Conservation (phyloP, 176 grass and related monocot genomes). For the Eleusine coracana region DNA sequence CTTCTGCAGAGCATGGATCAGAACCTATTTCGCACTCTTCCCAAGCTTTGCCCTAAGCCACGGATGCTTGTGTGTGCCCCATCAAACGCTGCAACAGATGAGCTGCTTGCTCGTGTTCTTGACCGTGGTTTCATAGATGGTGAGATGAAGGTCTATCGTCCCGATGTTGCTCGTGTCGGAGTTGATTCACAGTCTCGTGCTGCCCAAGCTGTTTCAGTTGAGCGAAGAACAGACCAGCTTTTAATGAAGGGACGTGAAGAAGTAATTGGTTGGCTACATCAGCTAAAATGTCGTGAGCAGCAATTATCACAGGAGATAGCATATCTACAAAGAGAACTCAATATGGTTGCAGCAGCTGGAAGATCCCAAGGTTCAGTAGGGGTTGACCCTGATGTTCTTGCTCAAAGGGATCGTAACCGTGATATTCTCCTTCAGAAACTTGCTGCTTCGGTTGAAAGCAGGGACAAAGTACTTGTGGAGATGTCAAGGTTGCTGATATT, state of each 20-base stretch:
- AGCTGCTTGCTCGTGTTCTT: slow-evolving; percentile 91
- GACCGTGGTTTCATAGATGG: slow-evolving; percentile 99
- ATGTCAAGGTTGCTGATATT: slow-evolving; percentile 91
- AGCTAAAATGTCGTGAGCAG: slow-evolving; percentile 83
- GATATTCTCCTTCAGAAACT: slow-evolving; percentile 87
- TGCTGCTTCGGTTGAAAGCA: slow-evolving; percentile 82
- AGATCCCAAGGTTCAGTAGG: slow-evolving; percentile 97
- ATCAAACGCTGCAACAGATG: slow-evolving; percentile 98
- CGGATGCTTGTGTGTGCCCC: slow-evolving; percentile 98
- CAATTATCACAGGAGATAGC: slow-evolving; percentile 78
- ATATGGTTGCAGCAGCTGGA: slow-evolving; percentile 68
- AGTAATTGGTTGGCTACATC: slow-evolving; percentile 88
- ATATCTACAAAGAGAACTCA: slow-evolving; percentile 76
- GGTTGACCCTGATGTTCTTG: slow-evolving; percentile 93
- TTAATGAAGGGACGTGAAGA: slow-evolving; percentile 87
- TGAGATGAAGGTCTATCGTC: slow-evolving; percentile 98
- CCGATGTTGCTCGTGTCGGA: slow-evolving; percentile 98
- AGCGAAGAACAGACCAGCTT: slow-evolving; percentile 96
- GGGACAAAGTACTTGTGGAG: slow-evolving; percentile 97
- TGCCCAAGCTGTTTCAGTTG: slow-evolving; percentile 97
- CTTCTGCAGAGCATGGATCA: slow-evolving; percentile 98
- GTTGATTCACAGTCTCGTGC: slow-evolving; percentile 98
- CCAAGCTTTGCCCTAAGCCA: slow-evolving; percentile 98
- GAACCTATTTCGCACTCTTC: slow-evolving; percentile 87
- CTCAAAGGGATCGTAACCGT: slow-evolving; percentile 78